Evolutionary conservation across 1,139 yeast species (phyloP).

Genomic region (Pichiaceae sp.): DNA sequence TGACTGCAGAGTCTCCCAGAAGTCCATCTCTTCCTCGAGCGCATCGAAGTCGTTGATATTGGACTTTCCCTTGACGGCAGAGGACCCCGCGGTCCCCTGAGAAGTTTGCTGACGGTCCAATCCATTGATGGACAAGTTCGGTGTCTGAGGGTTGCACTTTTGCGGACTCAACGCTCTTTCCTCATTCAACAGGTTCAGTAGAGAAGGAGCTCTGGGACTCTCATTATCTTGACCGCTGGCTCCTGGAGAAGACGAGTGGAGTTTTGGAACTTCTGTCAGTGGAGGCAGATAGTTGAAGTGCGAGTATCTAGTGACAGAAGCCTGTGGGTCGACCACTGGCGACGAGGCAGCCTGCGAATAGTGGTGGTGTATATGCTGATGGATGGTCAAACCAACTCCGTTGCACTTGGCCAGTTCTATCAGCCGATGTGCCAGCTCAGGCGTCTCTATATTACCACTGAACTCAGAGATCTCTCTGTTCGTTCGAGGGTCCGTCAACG

Average conservation of each 20-base stretch:
- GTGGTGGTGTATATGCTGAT: conserved; percentile 79
- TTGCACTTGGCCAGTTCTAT: conserved; percentile 55
- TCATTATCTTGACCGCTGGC: conserved; percentile 23
- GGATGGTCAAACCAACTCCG: conserved; percentile 60
- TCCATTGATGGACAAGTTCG: too few species aligned
- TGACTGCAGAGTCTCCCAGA: conserved; percentile 64
- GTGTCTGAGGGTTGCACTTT: background rate
- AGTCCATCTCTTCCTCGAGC: conserved; percentile 48
- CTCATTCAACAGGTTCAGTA: conserved; percentile 16
- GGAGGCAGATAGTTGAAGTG: conserved; percentile 73
- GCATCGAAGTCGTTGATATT: conserved; percentile 16
- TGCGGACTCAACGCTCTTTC: background rate
- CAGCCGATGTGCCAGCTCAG: conserved; percentile 47
- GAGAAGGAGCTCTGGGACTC: conserved; percentile 5
- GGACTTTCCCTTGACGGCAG: background rate
- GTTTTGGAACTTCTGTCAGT: conserved; percentile 59
- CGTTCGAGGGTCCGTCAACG: conserved; percentile 20
- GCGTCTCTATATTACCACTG: conserved; percentile 42
- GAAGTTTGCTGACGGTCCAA: background rate
- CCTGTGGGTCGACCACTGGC: conserved; percentile 42
- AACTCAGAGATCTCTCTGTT: conserved; percentile 22
- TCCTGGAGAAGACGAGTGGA: conserved; percentile 45
- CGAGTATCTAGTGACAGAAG: conserved; percentile 49
- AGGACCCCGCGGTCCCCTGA: background rate
- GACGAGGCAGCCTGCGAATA: conserved; percentile 32